Conservation (phyloP, 345 rosid species). For the Pistacia vera region DNA sequence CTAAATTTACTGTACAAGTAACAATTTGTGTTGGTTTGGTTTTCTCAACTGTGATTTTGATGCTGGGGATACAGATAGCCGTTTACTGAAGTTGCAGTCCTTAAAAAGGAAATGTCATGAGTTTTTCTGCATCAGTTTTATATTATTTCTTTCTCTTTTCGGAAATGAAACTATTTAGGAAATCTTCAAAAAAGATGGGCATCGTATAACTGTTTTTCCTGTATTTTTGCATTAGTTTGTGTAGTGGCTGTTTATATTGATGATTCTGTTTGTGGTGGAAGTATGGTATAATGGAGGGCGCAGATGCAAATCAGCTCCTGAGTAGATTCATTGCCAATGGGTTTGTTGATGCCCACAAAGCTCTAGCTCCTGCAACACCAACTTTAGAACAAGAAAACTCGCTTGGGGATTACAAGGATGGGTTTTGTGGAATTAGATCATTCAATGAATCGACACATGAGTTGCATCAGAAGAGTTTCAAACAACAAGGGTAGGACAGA, state of each 20-base stretch:
- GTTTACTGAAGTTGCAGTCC: background rate
- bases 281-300: slow-evolving; percentile 57
- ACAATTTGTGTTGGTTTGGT: background rate
- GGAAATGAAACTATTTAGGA: background rate
- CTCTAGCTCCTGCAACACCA: slow-evolving; percentile 53
- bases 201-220: background rate
- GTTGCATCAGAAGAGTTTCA: slow-evolving; percentile 22
- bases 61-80: background rate
- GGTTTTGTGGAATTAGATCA: slow-evolving; percentile 20
- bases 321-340: slow-evolving; percentile 93
- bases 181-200: background rate
- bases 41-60: background rate
- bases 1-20: too few relatives aligned
- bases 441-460: slow-evolving; percentile 23
- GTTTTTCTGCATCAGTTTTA: background rate
- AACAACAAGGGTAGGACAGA: slow-evolving; percentile 32
- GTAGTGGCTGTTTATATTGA: background rate
- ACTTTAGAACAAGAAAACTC: slow-evolving; percentile 47
- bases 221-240: background rate
- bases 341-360: slow-evolving; percentile 67
- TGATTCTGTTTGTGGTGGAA: slow-evolving; percentile 13
- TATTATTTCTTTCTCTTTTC: background rate
- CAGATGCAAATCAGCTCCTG: slow-evolving; percentile 76
- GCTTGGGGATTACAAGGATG: slow-evolving; percentile 30
- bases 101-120: background rate